These are phyloP conservation scores for Aspergillus heteromorphus DNA, from an alignment of 495 filamentous ascomycete genomes.

Conservation along the genomic window DNA sequence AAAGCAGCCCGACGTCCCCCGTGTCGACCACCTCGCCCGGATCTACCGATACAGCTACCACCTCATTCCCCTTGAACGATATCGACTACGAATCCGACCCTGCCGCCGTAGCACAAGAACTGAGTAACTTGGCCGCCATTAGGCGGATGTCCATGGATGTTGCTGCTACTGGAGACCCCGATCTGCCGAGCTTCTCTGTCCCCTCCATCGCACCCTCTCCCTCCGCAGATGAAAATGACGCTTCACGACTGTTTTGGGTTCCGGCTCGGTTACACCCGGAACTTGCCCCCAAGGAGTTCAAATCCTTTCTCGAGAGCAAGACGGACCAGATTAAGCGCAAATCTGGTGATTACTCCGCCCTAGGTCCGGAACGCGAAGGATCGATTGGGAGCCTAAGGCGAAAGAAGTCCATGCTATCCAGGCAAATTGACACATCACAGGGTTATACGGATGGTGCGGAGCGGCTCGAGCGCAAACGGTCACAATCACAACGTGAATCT, in stretches of 20 bases:
- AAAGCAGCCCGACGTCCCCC: constrained; percentile 50
- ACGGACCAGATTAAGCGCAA: constrained; percentile 81
- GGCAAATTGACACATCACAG: constrained; percentile 72
- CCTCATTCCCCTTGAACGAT: constrained; percentile 80
- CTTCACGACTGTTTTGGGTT: constrained; percentile 89
- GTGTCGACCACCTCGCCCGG: constrained; percentile 51
- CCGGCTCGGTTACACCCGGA: constrained; percentile 92
- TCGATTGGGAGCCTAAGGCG: constrained; percentile 64
- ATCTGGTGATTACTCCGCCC: constrained; percentile 62
- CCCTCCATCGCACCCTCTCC: constrained; percentile 71
- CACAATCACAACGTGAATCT: constrained; percentile 35
- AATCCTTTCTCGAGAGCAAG: constrained; percentile 89
- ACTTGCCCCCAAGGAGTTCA: constrained; percentile 93
- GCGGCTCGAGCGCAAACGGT: constrained; percentile 69
- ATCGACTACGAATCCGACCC: constrained; percentile 90
- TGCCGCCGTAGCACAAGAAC: constrained; percentile 87
- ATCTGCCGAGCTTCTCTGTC: constrained; percentile 74
- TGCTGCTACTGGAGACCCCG: constrained; percentile 81
- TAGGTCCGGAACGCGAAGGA: constrained; percentile 57
- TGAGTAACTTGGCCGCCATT: constrained; percentile 91
- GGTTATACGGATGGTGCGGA: constrained; percentile 89
- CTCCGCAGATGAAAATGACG: constrained; percentile 74
- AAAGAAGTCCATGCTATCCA: constrained; percentile 94
- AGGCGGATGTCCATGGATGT: constrained; percentile 99
- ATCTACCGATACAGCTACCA: constrained; percentile 59